A percentile compares a stretch with the other conserved stretches of the same genome.
Conservation (phyloP, 495 filamentous ascomycete species). For the Entonaema liquescens region DNA sequence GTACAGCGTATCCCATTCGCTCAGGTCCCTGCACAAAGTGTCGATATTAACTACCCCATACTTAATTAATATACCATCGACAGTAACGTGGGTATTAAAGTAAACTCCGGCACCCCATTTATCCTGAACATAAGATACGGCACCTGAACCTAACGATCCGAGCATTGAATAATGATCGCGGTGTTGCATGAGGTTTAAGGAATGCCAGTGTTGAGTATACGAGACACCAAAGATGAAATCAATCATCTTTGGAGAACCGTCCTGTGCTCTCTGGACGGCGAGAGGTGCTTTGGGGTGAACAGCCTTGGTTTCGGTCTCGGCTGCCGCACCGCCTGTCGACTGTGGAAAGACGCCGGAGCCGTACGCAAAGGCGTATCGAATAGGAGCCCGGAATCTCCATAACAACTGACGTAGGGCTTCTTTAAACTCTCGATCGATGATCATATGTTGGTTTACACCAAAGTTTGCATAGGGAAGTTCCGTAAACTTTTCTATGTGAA, state of each 20-base stretch:
- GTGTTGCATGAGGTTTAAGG: conserved; percentile 85
- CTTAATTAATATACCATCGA: conserved; percentile 97
- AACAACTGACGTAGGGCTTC: conserved; percentile 86
- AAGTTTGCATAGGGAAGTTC: conserved; percentile 88
- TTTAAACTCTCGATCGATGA: conserved; percentile 93
- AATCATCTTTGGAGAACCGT: conserved; percentile 92
- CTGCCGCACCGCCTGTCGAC: conserved; percentile 59
- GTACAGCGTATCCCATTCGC: conserved; percentile 90
- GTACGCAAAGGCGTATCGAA: conserved; percentile 96
- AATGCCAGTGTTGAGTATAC: conserved; percentile 97
- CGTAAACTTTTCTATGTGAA: conserved; percentile 79
- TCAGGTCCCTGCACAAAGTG: conserved; percentile 85
- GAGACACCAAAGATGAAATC: conserved; percentile 98
- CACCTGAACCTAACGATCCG: conserved; percentile 83
- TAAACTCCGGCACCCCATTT: conserved; percentile 91
- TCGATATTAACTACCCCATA: conserved; percentile 95
- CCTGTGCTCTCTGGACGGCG: conserved; percentile 81
- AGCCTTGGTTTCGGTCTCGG: conserved; percentile 61
- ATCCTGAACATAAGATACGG: conserved; percentile 86
- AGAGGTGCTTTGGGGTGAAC: conserved; percentile 79
- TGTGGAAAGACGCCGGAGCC: conserved; percentile 97
- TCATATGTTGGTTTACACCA: conserved; percentile 93
- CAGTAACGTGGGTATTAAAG: conserved; percentile 93
- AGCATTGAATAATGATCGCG: conserved; percentile 91
- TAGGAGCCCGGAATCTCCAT: conserved; percentile 92